Evolutionary conservation across 805 yeast genomes (phyloP).

Genomic region (Schwanniomyces occidentalis): DNA sequence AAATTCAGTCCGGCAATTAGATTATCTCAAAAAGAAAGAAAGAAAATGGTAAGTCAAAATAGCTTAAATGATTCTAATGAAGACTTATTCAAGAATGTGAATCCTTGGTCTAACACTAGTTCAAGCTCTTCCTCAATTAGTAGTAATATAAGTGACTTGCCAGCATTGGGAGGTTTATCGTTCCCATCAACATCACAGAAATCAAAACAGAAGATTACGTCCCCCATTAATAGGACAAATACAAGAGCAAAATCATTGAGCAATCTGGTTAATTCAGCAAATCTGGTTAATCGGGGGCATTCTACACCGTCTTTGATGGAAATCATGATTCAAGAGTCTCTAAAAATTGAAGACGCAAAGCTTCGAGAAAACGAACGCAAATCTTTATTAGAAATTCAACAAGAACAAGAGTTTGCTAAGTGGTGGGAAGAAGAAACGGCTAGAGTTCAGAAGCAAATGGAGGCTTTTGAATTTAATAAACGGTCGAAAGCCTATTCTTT

Average conservation of each 20-base stretch:
- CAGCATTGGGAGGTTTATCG: slow-evolving; percentile 18
- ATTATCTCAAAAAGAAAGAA: slow-evolving; percentile 62
- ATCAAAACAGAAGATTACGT: no score
- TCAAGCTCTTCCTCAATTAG: slow-evolving; percentile 2
- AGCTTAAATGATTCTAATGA: neutral
- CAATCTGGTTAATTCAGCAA: neutral
- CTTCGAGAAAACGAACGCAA: slow-evolving; percentile 30
- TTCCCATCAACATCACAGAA: no score
- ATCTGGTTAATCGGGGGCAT: no score
- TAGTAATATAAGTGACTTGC: slow-evolving; percentile 12
- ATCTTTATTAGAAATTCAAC: slow-evolving; percentile 68
- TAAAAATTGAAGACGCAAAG: slow-evolving; percentile 32
- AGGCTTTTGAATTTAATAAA: no score
- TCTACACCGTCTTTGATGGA: slow-evolving; percentile 23
- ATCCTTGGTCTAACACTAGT: slow-evolving; percentile 12
- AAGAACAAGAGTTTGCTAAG: slow-evolving; percentile 78
- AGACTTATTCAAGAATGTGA: slow-evolving; percentile 2
- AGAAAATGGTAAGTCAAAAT: slow-evolving; percentile 29
- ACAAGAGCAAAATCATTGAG: no score
- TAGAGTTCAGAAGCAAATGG: slow-evolving; percentile 52
- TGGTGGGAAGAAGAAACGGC: slow-evolving; percentile 87
- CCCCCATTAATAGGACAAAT: no score
- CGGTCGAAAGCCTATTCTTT: no score
- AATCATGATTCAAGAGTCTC: slow-evolving; percentile 49
- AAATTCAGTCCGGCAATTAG: slow-evolving; percentile 40